Conservation (phyloP, 768 basidiomycete species). For the Hebeloma cylindrosporum region DNA sequence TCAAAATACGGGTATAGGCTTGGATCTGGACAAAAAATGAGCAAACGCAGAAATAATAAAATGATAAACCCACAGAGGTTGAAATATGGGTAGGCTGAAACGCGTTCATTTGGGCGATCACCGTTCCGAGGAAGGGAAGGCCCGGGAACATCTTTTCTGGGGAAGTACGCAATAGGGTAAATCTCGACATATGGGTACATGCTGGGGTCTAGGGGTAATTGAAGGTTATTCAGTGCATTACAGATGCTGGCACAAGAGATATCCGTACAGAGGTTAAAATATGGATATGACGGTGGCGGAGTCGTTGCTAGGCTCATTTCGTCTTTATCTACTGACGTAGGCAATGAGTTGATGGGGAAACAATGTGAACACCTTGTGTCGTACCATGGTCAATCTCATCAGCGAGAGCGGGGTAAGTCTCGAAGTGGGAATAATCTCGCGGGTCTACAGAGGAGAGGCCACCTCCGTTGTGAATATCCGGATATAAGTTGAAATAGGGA, state of each 20-base stretch:
- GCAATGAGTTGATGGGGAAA: no score
- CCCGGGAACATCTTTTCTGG: no score
- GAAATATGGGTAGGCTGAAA: constrained; percentile 17
- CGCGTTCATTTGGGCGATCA: constrained; percentile 13
- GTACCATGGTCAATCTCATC: no score
- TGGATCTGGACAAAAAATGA: constrained; percentile 23
- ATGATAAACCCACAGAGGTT: constrained; percentile 12
- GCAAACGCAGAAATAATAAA: not conserved
- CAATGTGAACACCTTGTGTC: no score
- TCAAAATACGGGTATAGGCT: constrained; percentile 36
- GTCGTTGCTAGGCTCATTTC: not conserved
- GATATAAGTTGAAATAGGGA: constrained; percentile 6
- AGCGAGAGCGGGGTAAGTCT: constrained; percentile 33
- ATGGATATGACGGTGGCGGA: constrained; percentile 5
- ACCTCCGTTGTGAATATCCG: no score
- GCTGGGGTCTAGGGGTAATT: no score
- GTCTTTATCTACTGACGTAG: not conserved
- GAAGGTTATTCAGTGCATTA: no score
- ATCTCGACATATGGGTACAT: no score
- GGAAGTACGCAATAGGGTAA: no score
- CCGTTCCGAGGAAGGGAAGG: no score
- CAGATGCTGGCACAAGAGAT: not conserved
- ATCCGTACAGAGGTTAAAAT: constrained; percentile 16
- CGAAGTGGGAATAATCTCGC: constrained; percentile 37
- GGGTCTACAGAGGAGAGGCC: constrained; percentile 29